Evolutionary conservation across 345 rosid genomes (phyloP).

Genomic region (Arabis alpina): DNA sequence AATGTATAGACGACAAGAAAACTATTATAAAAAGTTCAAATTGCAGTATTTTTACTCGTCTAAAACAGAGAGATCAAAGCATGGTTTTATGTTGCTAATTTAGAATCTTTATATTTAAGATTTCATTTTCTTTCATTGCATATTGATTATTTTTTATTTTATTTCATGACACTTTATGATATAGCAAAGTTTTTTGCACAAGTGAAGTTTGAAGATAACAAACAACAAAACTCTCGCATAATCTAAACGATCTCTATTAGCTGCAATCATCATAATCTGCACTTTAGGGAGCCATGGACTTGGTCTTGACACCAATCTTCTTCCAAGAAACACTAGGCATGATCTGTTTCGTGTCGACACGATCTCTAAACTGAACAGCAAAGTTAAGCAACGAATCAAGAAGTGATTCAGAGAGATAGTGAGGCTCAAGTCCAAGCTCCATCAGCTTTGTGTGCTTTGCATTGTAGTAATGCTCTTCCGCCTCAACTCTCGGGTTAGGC

Average conservation of each 20-base stretch:
- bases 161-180: no score
- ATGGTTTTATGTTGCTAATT: no score
- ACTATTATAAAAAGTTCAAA: no score
- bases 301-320: conserved; percentile 80
- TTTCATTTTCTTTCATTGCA: no score
- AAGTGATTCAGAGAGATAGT: conserved; percentile 87
- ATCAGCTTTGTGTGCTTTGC: conserved; percentile 96
- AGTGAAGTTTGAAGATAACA: conserved; percentile 10
- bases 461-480: conserved; percentile 98
- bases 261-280: background rate
- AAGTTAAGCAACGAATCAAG: conserved; percentile 92
- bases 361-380: conserved; percentile 74
- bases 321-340: conserved; percentile 97
- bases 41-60: no score
- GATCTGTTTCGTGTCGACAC: conserved; percentile 85
- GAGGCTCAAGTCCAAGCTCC: conserved; percentile 92
- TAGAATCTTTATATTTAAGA: no score
- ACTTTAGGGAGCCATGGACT: conserved; percentile 59
- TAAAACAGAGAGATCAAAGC: no score
- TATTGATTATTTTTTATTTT: no score
- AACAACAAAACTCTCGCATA: conserved; percentile 16
- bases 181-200: background rate
- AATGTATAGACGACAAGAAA: no score
- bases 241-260: conserved; percentile 13
- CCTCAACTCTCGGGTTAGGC: conserved; percentile 97